Evolutionary conservation across 202 grass and related monocot genomes (phyloP), one percentile per base, ranked within the genome.

Genomic region (Eragrostis tef): DNA sequence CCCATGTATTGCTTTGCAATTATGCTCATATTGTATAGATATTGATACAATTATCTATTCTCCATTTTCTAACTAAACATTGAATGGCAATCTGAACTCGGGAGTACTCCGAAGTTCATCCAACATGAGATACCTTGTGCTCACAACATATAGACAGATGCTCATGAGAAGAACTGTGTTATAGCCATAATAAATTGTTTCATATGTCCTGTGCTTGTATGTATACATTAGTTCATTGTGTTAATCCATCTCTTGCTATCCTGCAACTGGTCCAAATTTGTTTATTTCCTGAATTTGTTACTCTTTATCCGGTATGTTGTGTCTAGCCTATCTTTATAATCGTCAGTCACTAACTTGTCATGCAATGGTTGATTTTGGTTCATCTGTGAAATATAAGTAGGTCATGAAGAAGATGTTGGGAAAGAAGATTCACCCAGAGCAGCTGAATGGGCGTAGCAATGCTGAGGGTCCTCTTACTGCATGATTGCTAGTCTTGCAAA

Each of bases 361-460:
- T 58, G 39, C 22, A 41, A 70, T 26, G 83, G 22, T 54, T 71
- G 45, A n/a, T 41, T 86, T 84, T 67, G 80, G 47, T 48, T 83
- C 68, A 50, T 77, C 73, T 88, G 49, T 80, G 71, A 41, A 73
- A 94, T n/a, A 88, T 85, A 91, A 85, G 84, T 90, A 99, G 96
- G 90, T 82, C 85, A 70, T 96, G 73, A 99, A 71, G 87, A 99
- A 90, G 81, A 93, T 99, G 90, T 49, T 99, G 73, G 92, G 93
- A 78, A 96, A 96, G 91, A 99, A 96, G 78, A 99, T 99, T 51
- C 90, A 99, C 81, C 97, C 93, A 19, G 93, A 90, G 89, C 77
- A 89, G 82, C 67, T 85, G 78, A 89, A 60, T 54, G 74, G 81
- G 24, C 64, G 63, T 57, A 52, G 71, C 52, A 71, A 57, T 74